phyloP scores from a whole-genome alignment of 345 rosid genomes.

The Barbarea vulgaris region DNA sequence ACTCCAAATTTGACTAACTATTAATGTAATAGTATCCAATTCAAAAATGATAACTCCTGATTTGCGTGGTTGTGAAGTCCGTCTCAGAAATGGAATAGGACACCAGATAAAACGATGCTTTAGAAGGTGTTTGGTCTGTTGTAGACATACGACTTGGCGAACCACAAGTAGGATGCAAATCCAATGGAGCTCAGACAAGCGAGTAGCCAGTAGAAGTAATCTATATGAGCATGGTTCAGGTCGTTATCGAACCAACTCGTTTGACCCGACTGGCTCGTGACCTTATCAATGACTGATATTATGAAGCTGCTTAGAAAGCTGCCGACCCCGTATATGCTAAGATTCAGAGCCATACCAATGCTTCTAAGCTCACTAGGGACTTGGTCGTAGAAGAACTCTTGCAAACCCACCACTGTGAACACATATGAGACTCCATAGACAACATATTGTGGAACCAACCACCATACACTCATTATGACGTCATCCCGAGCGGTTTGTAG shows the following conservation, averaged over 20 bases:
- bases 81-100: neutral
- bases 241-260: constrained; percentile 56
- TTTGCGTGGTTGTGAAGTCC: too few relatives aligned
- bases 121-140: constrained; percentile 19
- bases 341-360: constrained; percentile 55
- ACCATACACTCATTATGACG: constrained; percentile 40
- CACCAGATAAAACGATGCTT: neutral
- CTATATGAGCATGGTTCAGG: constrained; percentile 53
- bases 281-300: constrained; percentile 46
- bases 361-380: constrained; percentile 55
- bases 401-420: constrained; percentile 58
- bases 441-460: constrained; percentile 46
- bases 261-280: constrained; percentile 39
- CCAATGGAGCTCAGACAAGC: constrained; percentile 42
- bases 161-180: constrained; percentile 39
- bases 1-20: too few relatives aligned
- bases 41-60: too few relatives aligned
- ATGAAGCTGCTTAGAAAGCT: constrained; percentile 54
- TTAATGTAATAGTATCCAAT: too few relatives aligned
- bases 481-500: constrained; percentile 31
- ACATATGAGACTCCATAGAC: constrained; percentile 36
- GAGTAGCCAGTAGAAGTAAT: constrained; percentile 57
- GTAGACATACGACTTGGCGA: constrained; percentile 48
- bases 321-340: constrained; percentile 56
- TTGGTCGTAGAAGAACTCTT: constrained; percentile 66